Evolutionary conservation across 805 yeast species (phyloP), one percentile per base, ranked within the genome.

Genomic region (Pichia californica): DNA sequence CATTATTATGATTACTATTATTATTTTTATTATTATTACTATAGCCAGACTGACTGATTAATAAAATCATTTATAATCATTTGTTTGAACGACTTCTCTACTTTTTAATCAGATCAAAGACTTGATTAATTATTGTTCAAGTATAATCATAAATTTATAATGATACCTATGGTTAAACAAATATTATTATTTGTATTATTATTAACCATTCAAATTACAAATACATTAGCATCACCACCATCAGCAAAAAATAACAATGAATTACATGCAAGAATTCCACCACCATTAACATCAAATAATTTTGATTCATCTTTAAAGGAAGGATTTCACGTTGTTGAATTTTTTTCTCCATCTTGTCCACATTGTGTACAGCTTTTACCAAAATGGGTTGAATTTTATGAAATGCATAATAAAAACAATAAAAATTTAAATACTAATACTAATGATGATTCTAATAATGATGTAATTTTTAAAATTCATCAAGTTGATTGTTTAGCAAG

Each of bases 311-410:
- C 66, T 30, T 56, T 77, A n/a, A 57, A 67, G 16, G 63, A 69
- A 9, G 83, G 83, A 3, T 64, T 80, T 18, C 82, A 88, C 55
- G 71, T 91, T 56, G 81, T 91, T 28, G 96, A 91, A 64, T 89
- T 88, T 63, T 93, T 65, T 59, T 87, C 96, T 27, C 99, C 99
- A 0, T 81, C 81, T 55, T 93, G 99, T 60, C 60, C 67, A 7
- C 98, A 91, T 63, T 93, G 99, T 65, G 73, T 67, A 48, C 69
- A 66, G 7, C 65, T 93, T 41, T 93, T 86, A 2, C 98, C 99
- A 1, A 71, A 66, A 7, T 93, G 98, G 97, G 74, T 78, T 46
- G 68, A 73, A 44, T 74, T 91, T 0, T 85, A 77, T 64, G 53
- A 67, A 20, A 59, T 62, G 4, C 73, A 76, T 52, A 61, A 70